A percentile compares a stretch with the other conserved stretches of the same genome.
These are phyloP conservation scores for Aegilops speltoides DNA, from an alignment of 176 grass and related monocot genomes.

Conservation along the genomic window DNA sequence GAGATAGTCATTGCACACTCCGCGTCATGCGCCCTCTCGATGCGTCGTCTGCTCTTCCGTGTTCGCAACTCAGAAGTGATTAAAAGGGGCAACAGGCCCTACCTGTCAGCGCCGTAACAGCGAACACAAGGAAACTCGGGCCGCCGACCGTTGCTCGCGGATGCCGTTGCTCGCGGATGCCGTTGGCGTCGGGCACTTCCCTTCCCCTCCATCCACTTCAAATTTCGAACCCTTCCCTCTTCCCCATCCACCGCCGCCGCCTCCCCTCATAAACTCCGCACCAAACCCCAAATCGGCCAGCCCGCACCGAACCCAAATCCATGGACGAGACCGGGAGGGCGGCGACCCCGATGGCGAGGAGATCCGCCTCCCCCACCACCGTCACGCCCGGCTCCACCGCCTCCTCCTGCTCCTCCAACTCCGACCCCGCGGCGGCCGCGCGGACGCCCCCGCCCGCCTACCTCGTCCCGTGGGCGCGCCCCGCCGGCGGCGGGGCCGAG, in stretches of 20 bases:
- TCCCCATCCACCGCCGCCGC: neutral
- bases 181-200: slow-evolving; percentile 23
- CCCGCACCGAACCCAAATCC: neutral
- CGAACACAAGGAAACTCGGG: neutral
- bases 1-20: neutral
- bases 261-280: neutral
- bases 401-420: slow-evolving; percentile 53
- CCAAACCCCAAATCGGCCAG: too few relatives aligned
- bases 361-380: slow-evolving; percentile 1
- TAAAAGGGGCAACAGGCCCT: neutral
- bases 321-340: slow-evolving; percentile 50
- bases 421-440: neutral
- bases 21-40: too few relatives aligned
- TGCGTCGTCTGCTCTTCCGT: neutral
- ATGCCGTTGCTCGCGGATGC: slow-evolving; percentile 39
- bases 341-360: slow-evolving; percentile 13
- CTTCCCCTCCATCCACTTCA: slow-evolving; percentile 32
- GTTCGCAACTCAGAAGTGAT: neutral
- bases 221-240: slow-evolving; percentile 34
- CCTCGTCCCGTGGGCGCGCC: slow-evolving; percentile 28
- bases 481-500: neutral
- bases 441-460: slow-evolving; percentile 24
- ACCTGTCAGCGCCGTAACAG: neutral
- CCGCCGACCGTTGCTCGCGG: slow-evolving; percentile 46
- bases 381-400: slow-evolving; percentile 27